Conservation (phyloP, 305 asterid genomes). For the Nicotiana rustica region DNA sequence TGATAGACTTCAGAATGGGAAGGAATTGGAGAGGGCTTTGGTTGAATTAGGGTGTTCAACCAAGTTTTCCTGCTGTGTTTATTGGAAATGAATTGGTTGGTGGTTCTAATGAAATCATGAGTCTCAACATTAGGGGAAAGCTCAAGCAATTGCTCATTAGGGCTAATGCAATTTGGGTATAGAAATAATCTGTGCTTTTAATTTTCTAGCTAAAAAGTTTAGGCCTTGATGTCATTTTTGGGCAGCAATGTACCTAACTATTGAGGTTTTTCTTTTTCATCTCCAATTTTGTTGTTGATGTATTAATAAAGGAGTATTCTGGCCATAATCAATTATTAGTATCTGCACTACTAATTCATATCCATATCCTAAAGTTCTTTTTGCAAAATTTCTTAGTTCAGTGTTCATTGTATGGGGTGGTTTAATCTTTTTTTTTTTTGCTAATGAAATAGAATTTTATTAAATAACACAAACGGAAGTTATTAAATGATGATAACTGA, state of each 20-base stretch:
- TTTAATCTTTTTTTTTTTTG: too few species aligned
- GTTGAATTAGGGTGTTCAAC: constrained; percentile 15
- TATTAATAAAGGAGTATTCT: background rate
- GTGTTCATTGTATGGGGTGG: too few species aligned
- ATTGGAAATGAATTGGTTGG: constrained; percentile 62
- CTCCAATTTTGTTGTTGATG: background rate
- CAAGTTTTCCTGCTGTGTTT: constrained; percentile 66
- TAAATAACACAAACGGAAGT: too few species aligned
- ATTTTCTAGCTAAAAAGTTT: too few species aligned
- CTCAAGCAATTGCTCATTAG: constrained; percentile 67
- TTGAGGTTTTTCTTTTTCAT: background rate
- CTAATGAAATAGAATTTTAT: too few species aligned
- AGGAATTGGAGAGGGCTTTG: constrained; percentile 32
- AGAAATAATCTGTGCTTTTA: background rate
- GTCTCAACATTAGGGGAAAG: constrained; percentile 62
- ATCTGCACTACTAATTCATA: background rate
- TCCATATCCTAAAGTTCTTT: background rate
- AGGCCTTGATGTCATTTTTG: background rate
- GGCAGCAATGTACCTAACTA: background rate
- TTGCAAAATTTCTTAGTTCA: background rate
- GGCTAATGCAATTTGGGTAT: constrained; percentile 80
- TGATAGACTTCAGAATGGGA: constrained; percentile 27
- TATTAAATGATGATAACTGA: too few species aligned
- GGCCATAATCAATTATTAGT: background rate
- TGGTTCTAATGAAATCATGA: constrained; percentile 68